Evolutionary conservation across 106 monocot species (phyloP), one percentile per base, ranked within the genome.

Genomic region (Dioscorea dumetorum): DNA sequence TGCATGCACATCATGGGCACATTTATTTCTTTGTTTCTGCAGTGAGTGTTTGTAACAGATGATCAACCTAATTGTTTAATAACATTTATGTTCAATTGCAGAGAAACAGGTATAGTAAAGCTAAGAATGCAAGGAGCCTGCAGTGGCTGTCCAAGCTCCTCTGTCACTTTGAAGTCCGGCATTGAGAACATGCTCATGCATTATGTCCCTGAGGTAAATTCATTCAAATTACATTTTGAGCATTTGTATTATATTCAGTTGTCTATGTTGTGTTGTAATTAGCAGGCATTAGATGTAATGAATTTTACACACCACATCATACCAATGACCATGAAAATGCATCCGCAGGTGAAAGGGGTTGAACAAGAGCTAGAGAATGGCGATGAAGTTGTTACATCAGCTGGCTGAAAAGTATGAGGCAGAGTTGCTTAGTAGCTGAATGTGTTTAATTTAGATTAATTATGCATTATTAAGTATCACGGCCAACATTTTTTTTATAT

Each of bases 111-210:
- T 62, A 77, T 93, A 58, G 99, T 99, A 23, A 99, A 90, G 79
- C 70, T 93, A 62, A 84, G 61, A 70, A 90, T 99, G 99, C 99
- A 99, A 82, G 99, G 99, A 60, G 99, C 99, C 49, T 99, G 97
- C 57, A 99, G 97, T 28, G 97, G 97, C 48, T 99, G 97, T 69
- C 97, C 97, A 12, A 92, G 97, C 71, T 92, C 97, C 12, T 87
- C 99, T 48, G 99, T 99, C 19, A 99, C 99, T 19, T 73, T 99
- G 77, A 99, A 99, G 83, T 93, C 92, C 22, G 93, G 92, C 59
- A 99, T 99, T 22, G 99, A 99, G 73, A 99, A 99, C 58, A 99
- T 99, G 89, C 92, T 99, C 49, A 87, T 92, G 90, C 99, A 99
- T 76, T 99, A 99, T 80, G 82, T 92, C 24, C 89, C 92, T 8